These are phyloP conservation scores for Capronia epimyces DNA, from an alignment of 2,329 filamentous ascomycete genomes.

Conservation along the genomic window DNA sequence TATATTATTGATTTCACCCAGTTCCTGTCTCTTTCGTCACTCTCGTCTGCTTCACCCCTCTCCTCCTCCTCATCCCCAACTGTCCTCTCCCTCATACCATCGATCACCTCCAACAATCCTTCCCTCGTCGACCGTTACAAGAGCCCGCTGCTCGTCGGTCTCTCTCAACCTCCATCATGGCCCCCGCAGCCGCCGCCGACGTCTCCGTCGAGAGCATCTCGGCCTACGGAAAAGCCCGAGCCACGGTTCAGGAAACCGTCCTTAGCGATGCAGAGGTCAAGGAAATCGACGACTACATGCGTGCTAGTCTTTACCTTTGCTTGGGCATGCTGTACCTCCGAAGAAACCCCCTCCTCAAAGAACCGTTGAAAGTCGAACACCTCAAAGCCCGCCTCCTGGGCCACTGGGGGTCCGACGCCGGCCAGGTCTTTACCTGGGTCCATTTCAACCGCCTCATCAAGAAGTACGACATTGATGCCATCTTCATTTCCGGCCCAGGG, in stretches of 20 bases:
- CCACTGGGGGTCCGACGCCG: slow-evolving; percentile 75
- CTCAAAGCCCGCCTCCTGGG: slow-evolving; percentile 69
- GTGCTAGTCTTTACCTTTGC: slow-evolving; percentile 67
- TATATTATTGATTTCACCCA: background rate
- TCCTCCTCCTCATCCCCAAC: background rate
- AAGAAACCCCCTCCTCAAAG: slow-evolving; percentile 65
- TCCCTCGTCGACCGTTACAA: background rate
- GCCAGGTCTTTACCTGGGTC: slow-evolving; percentile 74
- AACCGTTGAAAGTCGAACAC: slow-evolving; percentile 63
- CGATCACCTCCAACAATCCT: background rate
- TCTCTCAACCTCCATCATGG: slow-evolving; percentile 9
- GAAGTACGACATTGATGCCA: slow-evolving; percentile 66
- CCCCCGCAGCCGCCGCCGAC: slow-evolving; percentile 25
- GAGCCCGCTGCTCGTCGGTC: background rate
- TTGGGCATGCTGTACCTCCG: slow-evolving; percentile 76
- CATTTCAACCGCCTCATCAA: slow-evolving; percentile 78
- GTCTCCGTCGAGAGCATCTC: slow-evolving; percentile 53
- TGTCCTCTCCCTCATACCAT: background rate
- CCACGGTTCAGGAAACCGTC: slow-evolving; percentile 58
- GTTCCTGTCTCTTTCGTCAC: slow-evolving; percentile 1
- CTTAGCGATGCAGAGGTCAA: slow-evolving; percentile 61
- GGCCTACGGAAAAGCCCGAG: slow-evolving; percentile 60
- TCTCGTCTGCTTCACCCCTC: background rate
- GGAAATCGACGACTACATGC: slow-evolving; percentile 67
- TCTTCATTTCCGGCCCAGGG: slow-evolving; percentile 71